Conservation (phyloP, 2,329 filamentous ascomycete species). For the Pleurostoma richardsiae region DNA sequence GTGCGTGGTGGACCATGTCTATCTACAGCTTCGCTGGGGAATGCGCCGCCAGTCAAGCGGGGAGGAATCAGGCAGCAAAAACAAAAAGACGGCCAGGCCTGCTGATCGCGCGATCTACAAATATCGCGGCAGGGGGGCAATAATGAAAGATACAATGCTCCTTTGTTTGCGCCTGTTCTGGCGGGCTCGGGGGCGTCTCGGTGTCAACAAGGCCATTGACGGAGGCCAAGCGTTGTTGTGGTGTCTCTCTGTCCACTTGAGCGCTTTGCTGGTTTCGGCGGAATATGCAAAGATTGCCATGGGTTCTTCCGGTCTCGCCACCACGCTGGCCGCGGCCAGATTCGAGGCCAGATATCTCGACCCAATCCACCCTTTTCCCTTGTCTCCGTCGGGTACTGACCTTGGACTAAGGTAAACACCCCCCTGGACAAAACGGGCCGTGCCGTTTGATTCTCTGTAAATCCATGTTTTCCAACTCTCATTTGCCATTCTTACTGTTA, state of each 20-base stretch:
- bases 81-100: too few species aligned
- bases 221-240: neutral
- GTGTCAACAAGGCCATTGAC: neutral
- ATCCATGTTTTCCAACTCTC: slow-evolving; percentile 1
- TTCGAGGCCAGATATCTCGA: neutral
- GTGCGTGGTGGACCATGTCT: too few species aligned
- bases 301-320: neutral
- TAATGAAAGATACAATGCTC: too few species aligned
- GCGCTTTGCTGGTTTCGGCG: neutral
- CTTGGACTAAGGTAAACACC: too few species aligned
- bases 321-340: neutral
- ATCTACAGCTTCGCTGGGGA: too few species aligned
- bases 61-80: too few species aligned
- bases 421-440: slow-evolving; percentile 13
- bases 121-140: too few species aligned
- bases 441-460: slow-evolving; percentile 8
- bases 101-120: too few species aligned
- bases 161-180: too few species aligned
- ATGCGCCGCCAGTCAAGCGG: too few species aligned
- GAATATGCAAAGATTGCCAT: neutral
- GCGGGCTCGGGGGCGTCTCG: neutral
- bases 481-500: neutral
- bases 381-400: too few species aligned
- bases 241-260: neutral
- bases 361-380: neutral